A percentile compares a stretch with the other conserved stretches of the same genome.
phyloP scores from a whole-genome alignment of 106 monocot species.

The Ottelia alismoides region DNA sequence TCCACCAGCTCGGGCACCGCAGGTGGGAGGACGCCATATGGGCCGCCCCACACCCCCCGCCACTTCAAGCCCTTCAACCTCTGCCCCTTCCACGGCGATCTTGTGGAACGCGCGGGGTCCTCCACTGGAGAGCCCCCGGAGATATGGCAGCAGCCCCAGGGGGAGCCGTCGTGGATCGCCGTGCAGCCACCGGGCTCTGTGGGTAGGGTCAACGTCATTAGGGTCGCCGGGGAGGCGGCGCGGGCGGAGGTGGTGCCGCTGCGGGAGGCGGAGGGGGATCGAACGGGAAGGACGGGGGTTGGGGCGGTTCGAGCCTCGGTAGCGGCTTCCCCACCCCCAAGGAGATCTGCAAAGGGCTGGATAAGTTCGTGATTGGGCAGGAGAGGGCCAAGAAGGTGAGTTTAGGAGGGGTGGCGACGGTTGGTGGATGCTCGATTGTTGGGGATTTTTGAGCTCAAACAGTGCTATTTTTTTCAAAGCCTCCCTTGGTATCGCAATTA shows the following conservation, averaged over 20 bases:
- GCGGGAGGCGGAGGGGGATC: constrained; percentile 7
- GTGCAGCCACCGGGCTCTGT: constrained; percentile 8
- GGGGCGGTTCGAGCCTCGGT: constrained; percentile 52
- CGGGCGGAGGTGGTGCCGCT: constrained; percentile 20
- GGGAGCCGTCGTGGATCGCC: constrained; percentile 17
- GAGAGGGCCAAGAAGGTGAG: constrained; percentile 75
- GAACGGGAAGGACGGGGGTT: constrained; percentile 25
- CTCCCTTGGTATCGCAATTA: too few relatives aligned
- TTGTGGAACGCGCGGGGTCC: constrained; percentile 24
- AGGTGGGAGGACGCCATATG: constrained; percentile 6
- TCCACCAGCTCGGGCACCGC: background rate
- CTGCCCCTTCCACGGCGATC: constrained; percentile 31
- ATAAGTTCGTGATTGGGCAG: constrained; percentile 84
- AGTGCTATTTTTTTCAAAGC: too few relatives aligned
- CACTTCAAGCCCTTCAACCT: constrained; percentile 7
- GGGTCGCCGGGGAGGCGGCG: constrained; percentile 25
- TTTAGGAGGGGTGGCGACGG: too few relatives aligned
- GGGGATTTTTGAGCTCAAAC: too few relatives aligned
- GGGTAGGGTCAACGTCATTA: constrained; percentile 50
- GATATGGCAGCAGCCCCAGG: constrained; percentile 76
- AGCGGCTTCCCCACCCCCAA: constrained; percentile 72
- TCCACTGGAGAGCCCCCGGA: constrained; percentile 55
- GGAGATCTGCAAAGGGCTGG: constrained; percentile 64
- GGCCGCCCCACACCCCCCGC: constrained; percentile 3
- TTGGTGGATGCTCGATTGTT: too few relatives aligned